Percentiles rank a stretch among this genome's conserved stretches.
Evolutionary conservation across 805 yeast genomes (phyloP).

Genomic region (Candida incommunis): DNA sequence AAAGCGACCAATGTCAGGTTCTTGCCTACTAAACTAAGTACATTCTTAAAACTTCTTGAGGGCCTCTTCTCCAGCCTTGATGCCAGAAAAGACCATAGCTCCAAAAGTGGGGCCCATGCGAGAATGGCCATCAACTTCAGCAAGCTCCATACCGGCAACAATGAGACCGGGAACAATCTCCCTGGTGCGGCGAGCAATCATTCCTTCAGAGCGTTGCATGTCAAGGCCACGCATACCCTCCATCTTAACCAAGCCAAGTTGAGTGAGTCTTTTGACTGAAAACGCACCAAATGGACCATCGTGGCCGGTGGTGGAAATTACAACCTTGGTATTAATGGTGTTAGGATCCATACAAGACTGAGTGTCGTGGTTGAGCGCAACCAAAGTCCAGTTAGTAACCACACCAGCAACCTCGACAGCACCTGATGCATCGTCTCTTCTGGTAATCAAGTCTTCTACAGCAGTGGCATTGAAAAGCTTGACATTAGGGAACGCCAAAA

Average conservation of each 20-base stretch:
- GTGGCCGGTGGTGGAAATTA: constrained; percentile 64
- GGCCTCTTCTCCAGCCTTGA: constrained; percentile 54
- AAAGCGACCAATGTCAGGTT: not conserved
- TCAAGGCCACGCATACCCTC: constrained; percentile 69
- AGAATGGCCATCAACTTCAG: constrained; percentile 63
- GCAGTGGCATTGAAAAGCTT: constrained; percentile 70
- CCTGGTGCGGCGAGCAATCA: constrained; percentile 54
- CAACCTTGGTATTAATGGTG: constrained; percentile 51
- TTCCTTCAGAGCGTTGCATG: constrained; percentile 67
- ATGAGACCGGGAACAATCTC: constrained; percentile 49
- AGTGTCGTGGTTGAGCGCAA: constrained; percentile 57
- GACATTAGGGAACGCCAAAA: constrained; percentile 56
- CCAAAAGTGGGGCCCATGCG: constrained; percentile 82
- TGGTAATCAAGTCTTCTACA: constrained; percentile 66
- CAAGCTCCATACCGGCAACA: constrained; percentile 68
- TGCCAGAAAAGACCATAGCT: constrained; percentile 68
- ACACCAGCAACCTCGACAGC: constrained; percentile 61
- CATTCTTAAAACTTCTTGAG: constrained; percentile 1
- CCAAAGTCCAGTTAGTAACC: constrained; percentile 74
- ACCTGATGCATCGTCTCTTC: constrained; percentile 42
- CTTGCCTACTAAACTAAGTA: not conserved
- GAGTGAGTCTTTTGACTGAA: constrained; percentile 53
- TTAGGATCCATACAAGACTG: constrained; percentile 78
- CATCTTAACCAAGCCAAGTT: constrained; percentile 34
- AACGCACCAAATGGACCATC: constrained; percentile 79